These are phyloP conservation scores for Grigorovia transvaalensis DNA, from an alignment of 805 yeast genomes.

Conservation along the genomic window DNA sequence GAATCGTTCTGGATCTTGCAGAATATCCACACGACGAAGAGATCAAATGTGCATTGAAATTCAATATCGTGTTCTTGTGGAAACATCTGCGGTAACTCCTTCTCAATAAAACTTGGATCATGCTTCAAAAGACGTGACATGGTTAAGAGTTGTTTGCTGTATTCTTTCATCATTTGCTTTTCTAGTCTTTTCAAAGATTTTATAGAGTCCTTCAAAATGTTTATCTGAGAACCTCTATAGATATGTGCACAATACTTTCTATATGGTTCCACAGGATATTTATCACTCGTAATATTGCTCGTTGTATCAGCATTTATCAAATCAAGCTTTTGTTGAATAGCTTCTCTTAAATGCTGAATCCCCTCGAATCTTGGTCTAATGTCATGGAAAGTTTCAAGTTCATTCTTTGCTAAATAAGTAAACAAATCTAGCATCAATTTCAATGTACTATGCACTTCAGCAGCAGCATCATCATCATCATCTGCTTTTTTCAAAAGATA, in stretches of 20 bases:
- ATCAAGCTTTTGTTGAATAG: slow-evolving; percentile 40
- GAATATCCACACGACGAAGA: slow-evolving; percentile 30
- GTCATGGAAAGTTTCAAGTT: slow-evolving; percentile 25
- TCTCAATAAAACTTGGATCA: slow-evolving; percentile 39
- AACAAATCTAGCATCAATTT: slow-evolving; percentile 25
- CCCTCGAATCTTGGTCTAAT: slow-evolving; percentile 48
- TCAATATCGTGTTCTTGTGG: slow-evolving; percentile 33
- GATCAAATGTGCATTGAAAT: slow-evolving; percentile 38
- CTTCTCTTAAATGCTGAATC: slow-evolving; percentile 41
- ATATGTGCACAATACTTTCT: slow-evolving; percentile 27
- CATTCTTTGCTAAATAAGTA: slow-evolving; percentile 25
- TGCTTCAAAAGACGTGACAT: slow-evolving; percentile 42
- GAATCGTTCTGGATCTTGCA: slow-evolving; percentile 9
- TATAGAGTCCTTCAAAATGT: slow-evolving; percentile 36
- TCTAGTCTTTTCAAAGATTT: slow-evolving; percentile 40
- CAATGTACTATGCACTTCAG: slow-evolving; percentile 3
- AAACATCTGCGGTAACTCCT: slow-evolving; percentile 41
- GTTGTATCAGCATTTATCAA: slow-evolving; percentile 2
- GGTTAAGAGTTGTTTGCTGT: slow-evolving; percentile 37
- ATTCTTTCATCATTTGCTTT: slow-evolving; percentile 35
- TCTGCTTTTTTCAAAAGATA: slow-evolving; percentile 24
- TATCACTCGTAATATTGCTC: slow-evolving; percentile 2
- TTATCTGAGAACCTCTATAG: slow-evolving; percentile 40
- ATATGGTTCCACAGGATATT: slow-evolving; percentile 7
- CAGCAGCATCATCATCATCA: neutral